Base-by-base conservation (phyloP, 2,329 filamentous ascomycete species). In the Penicillium sp. region DNA sequence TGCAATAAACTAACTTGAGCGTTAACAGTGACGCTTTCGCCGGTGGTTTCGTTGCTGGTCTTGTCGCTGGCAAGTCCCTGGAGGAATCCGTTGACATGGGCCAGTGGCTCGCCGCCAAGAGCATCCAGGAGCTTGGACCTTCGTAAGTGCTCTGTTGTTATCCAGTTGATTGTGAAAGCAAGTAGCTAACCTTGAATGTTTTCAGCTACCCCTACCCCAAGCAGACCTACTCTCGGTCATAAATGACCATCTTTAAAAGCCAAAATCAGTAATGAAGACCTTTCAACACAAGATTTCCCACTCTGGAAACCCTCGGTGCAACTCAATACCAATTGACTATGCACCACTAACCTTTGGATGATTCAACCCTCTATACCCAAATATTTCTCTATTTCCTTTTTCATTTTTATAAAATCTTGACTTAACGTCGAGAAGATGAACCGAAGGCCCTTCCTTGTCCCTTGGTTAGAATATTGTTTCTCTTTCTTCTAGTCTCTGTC, bases 71-170 rank as follows among this genome's bases (percentile, higher is more conserved):
- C 76, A 90, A 95, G 81, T 75, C 86, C 54, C 83, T 99, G 50
- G 87, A 90, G 68, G 86, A 87, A 65, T 84, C 84, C 71, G 84
- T 99, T 67, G 90, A 97, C 76, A 90, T 95, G 84, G 95, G 95
- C 64, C 93, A 97, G 79, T 99, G 95, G 95, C 85, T 99, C 65
- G 95, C 95, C 49, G 89, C 89, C 72, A 82, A 96, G 71, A 95
- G 92, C 83, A 93, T 99, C 76, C 88, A 93, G 81, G 93, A 98
- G 80, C 82, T 97, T 68, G 95, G 95, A 69, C 93, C 93, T 79
- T 95, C 92, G 89, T 98, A 89, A 84, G 90, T 90, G 56, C 63
- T 50, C 56, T 47, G 37, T 14, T 3, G 26, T 45, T 29, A 8
- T 16, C 13, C 10, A 33, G 16, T 3, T 26, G 22, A 52, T 16